Base-by-base conservation (phyloP, 345 rosid species). In the Durio zibethinus region DNA sequence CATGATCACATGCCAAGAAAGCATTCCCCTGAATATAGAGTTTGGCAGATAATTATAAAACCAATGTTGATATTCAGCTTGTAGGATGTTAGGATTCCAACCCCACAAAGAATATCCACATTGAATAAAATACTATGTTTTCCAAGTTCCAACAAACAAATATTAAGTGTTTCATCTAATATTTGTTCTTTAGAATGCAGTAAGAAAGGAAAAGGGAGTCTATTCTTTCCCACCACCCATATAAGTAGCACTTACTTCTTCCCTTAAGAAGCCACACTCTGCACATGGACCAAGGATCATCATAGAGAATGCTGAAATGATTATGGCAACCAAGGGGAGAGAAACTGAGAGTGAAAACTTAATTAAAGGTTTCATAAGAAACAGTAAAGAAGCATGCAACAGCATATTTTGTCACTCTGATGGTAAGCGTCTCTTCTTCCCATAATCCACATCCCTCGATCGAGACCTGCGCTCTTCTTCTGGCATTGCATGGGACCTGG, bases 391-490 rank as follows among this genome's bases (percentile, higher is more conserved):
- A 65, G 59, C 76, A 68, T 40, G 61, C 80, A 62, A 56, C 7
- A 27, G 66, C 45, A 36, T 33, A 54, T 75, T 68, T 90, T 56
- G 23, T 88, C 85, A 88, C 73, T 88, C 89, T 29, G 88, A 86
- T 20, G 89, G 86, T 56, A 76, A 45, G 48, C 91, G 90, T 75
- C 97, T 89, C 84, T 92, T 87, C 87, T 92, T 90, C 47, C 91
- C 93, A 62, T 90, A 89, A 77, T 90, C 97, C 33, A 70, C 89
- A 86, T 92, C 94, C 86, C 97, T 87, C 9, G 93, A 86, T 75
- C 92, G 83, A 67, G 94, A 85, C 86, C 87, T 88, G 78, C 84
- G 87, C 71, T 89, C 89, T 70, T 92, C 97, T 73, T 89, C 94
- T 29, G 87, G 79, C 79, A 83, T 81, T 53, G 85, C 89, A 79